Conservation (phyloP, 2,329 filamentous ascomycete species). For the Apiospora saccharicola region DNA sequence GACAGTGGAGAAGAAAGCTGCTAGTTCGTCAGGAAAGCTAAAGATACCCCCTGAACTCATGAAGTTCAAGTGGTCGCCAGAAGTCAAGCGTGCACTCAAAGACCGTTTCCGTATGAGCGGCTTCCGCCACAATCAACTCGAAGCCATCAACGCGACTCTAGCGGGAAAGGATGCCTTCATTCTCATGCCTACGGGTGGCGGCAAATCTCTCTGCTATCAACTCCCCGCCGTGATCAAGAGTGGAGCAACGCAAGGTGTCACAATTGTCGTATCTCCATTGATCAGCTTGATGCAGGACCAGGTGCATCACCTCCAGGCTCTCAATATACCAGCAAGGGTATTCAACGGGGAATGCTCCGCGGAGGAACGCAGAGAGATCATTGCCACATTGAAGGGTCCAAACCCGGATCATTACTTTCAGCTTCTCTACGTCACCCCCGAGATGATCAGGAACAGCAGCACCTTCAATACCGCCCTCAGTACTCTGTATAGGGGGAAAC, state of each 20-base stretch:
- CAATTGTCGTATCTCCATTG: slow-evolving; percentile 92
- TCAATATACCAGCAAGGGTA: slow-evolving; percentile 80
- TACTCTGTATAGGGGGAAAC: slow-evolving; percentile 71
- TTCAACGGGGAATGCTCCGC: slow-evolving; percentile 79
- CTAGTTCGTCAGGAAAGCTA: slow-evolving; percentile 40
- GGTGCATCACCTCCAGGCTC: slow-evolving; percentile 78
- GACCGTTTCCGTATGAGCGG: slow-evolving; percentile 84
- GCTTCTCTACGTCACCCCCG: slow-evolving; percentile 92
- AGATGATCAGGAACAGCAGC: slow-evolving; percentile 89
- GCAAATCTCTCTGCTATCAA: slow-evolving; percentile 97
- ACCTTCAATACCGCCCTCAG: slow-evolving; percentile 71
- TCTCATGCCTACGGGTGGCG: slow-evolving; percentile 96
- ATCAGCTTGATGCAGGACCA: slow-evolving; percentile 98
- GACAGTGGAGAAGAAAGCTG: slow-evolving; percentile 42
- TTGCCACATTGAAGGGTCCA: slow-evolving; percentile 66
- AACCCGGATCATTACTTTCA: slow-evolving; percentile 81
- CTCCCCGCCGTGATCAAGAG: slow-evolving; percentile 84
- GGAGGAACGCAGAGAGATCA: slow-evolving; percentile 70
- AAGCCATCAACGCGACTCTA: slow-evolving; percentile 94
- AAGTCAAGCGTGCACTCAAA: slow-evolving; percentile 82
- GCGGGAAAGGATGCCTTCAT: slow-evolving; percentile 90
- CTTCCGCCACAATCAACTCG: slow-evolving; percentile 90
- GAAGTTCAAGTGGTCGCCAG: slow-evolving; percentile 81
- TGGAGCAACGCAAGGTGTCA: slow-evolving; percentile 85
- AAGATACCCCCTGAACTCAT: slow-evolving; percentile 61